Percentiles rank a stretch among this genome's conserved stretches.
phyloP scores from a whole-genome alignment of 345 rosid species.

The Acer yangbiense region DNA sequence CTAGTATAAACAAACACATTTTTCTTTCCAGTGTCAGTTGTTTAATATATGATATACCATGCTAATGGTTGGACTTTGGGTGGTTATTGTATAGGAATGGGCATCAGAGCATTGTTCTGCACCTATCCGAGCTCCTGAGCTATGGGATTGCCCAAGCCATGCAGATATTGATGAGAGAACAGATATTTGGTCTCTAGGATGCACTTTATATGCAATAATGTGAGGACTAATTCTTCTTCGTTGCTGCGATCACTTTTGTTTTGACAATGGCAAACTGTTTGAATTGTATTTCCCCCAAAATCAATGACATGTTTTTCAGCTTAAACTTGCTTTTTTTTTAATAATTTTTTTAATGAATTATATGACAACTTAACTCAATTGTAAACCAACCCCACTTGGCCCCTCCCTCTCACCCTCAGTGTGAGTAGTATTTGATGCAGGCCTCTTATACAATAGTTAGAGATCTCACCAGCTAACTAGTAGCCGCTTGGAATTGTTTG shows the following conservation, averaged over 20 bases:
- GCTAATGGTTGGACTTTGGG: conserved; percentile 13
- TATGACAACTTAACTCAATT: background rate
- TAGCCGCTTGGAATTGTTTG: background rate
- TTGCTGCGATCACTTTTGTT: background rate
- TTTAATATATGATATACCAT: background rate
- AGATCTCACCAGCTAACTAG: background rate
- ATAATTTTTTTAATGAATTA: background rate
- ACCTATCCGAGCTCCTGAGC: conserved; percentile 96
- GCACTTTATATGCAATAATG: conserved; percentile 97
- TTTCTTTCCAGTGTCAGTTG: conserved; percentile 9
- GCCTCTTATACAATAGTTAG: background rate
- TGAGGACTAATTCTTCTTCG: conserved; percentile 36
- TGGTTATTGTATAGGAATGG: conserved; percentile 70
- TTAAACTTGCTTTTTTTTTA: background rate
- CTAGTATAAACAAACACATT: background rate
- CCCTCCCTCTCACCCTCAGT: background rate
- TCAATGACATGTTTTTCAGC: background rate
- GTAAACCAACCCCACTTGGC: background rate
- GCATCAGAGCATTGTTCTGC: conserved; percentile 97
- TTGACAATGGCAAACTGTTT: background rate
- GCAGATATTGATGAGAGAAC: conserved; percentile 95
- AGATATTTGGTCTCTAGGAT: conserved; percentile 97
- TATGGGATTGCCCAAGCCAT: conserved; percentile 99
- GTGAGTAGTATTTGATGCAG: background rate
- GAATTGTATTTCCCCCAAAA: background rate